A percentile compares a stretch with the other conserved stretches of the same genome.
phyloP scores from a whole-genome alignment of 441 rosid genomes.

The Kokia cookei region DNA sequence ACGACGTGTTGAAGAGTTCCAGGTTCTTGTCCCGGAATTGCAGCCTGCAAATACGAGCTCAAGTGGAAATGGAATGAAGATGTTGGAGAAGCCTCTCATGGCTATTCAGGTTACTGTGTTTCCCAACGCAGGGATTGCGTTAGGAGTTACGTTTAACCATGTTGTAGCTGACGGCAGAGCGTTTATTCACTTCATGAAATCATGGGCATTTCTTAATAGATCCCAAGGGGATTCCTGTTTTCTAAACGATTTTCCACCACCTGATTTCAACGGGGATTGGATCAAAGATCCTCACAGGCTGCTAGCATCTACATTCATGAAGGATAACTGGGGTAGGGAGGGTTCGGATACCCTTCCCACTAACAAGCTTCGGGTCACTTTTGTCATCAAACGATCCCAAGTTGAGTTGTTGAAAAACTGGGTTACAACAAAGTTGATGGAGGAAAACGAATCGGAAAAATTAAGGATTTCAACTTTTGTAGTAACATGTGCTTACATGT shows the following conservation, averaged over 20 bases:
- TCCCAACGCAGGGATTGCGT: constrained; percentile 41
- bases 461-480: constrained; percentile 21
- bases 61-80: too few relatives aligned
- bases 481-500: constrained; percentile 19
- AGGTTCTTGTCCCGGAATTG: constrained; percentile 9
- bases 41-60: not conserved
- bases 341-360: not conserved
- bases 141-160: constrained; percentile 33
- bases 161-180: constrained; percentile 45
- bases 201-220: constrained; percentile 36
- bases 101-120: constrained; percentile 44
- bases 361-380: constrained; percentile 16
- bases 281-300: constrained; percentile 35
- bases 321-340: constrained; percentile 17
- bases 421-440: not conserved
- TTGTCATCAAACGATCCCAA: not conserved
- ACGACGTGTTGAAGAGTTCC: constrained; percentile 4
- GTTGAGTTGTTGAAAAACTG: constrained; percentile 17
- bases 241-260: not conserved
- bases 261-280: constrained; percentile 18
- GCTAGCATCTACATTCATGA: constrained; percentile 13
- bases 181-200: constrained; percentile 40
- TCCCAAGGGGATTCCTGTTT: not conserved
- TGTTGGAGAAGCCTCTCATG: constrained; percentile 8
- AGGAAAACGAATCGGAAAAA: not conserved